Base-by-base conservation (phyloP, 108 stramenopile genomes). In the Aurantiochytrium sp. region DNA sequence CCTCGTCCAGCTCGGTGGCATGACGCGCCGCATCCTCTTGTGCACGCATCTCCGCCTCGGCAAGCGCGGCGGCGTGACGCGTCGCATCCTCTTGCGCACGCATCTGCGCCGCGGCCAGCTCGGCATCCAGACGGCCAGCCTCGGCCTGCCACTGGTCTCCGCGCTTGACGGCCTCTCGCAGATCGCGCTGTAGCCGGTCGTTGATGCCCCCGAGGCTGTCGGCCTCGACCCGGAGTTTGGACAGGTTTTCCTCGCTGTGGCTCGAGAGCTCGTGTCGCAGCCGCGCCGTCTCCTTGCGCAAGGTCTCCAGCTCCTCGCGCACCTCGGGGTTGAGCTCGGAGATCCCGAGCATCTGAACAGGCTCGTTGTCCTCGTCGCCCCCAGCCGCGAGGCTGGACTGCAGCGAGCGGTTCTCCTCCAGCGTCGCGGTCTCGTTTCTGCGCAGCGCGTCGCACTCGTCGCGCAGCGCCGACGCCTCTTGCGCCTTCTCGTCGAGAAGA, bases 271-370 rank as follows among this genome's bases (percentile, higher is more conserved):
- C 42, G 21, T 24, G 24, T 12, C 45, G 39, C 39, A 81, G 45
- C 12, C 42, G n/a, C n/a, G 42, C 42, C 12, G 39, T 81, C 73
- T 81, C 73, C 39, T 48, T 81, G n/a, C 45, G 42, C 45, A 81
- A 48, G 45, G 30, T 48, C 39, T 41, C 73, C 12, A 81, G 2
- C 24, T 48, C 45, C 32, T 81, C 73, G 27, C 73, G 39, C 42
- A 81, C 73, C 45, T 81, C 19, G 27, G 73, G 73, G 45, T 81
- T 81, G 12, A 48, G 27, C 45, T 81, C 73, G 17, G 73, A 81
- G 30, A 81, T 41, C 12, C 45, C 42, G 39, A 81, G 73, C 0
- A 48, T 12, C 24, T 65, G 59, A 15, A 19, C 27, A 1, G 59
- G 59, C 19, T 65, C 59, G 34, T 65, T 19, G 34, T 65, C 32